These are phyloP conservation scores for Entomortierella chlamydospora DNA, from an alignment of 192 early-diverging fungal genomes.

Conservation along the genomic window DNA sequence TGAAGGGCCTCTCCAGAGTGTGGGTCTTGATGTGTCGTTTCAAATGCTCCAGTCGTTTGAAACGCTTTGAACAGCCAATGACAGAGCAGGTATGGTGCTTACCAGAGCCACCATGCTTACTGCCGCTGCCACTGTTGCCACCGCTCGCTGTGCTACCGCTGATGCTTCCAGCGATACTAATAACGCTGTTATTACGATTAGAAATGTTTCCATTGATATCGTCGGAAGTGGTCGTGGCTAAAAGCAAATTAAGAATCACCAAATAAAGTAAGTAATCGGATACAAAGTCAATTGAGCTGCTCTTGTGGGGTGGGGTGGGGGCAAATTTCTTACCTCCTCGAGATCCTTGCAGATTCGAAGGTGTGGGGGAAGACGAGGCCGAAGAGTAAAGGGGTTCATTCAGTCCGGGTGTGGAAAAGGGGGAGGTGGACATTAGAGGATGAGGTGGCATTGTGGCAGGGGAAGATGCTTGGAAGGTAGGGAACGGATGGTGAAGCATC, in stretches of 20 bases:
- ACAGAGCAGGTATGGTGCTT: constrained; percentile 64
- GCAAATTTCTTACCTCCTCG: constrained; percentile 23
- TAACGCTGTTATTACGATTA: constrained; percentile 4
- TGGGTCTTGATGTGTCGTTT: constrained; percentile 70
- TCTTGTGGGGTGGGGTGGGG: no score
- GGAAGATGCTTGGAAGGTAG: constrained; percentile 14
- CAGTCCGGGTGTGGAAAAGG: constrained; percentile 32
- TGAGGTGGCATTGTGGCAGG: constrained; percentile 26
- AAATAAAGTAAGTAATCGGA: no score
- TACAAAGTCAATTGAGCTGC: no score
- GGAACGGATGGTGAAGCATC: constrained; percentile 22
- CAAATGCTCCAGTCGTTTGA: constrained; percentile 69
- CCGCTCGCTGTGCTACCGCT: constrained; percentile 18
- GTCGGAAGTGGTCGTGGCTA: constrained; percentile 16
- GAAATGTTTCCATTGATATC: constrained; percentile 1
- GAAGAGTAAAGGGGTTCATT: constrained; percentile 46
- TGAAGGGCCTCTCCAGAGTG: constrained; percentile 68
- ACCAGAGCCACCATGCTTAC: constrained; percentile 51
- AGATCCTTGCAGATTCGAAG: constrained; percentile 17
- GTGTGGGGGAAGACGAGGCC: constrained; percentile 3
- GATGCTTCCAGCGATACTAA: constrained; percentile 25
- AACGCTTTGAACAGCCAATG: constrained; percentile 59
- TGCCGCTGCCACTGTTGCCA: constrained; percentile 7
- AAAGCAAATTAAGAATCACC: no score
- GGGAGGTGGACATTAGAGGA: constrained; percentile 42